Percentiles rank a stretch among this genome's conserved stretches.
These are phyloP conservation scores for Colletotrichum sp. DNA, from an alignment of 2,329 filamentous ascomycete genomes.

Conservation along the genomic window DNA sequence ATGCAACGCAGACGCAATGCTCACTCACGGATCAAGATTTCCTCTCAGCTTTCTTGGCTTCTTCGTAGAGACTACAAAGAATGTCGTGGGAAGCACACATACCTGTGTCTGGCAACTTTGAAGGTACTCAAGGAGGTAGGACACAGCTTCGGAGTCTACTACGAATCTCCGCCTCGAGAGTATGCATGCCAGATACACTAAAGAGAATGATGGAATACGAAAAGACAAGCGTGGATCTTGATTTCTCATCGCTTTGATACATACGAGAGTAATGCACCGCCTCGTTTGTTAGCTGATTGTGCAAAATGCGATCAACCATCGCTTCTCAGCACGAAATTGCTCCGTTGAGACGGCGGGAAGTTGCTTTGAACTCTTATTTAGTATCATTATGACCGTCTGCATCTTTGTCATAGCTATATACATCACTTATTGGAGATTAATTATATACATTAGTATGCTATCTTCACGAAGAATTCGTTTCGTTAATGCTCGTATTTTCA, in stretches of 20 bases:
- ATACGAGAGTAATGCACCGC: not conserved
- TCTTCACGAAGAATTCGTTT: not conserved
- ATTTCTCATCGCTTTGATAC: not conserved
- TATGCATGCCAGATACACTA: not conserved
- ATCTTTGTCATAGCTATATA: not conserved
- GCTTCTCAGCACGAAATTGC: not conserved
- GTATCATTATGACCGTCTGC: not conserved
- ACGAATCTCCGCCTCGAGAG: not conserved
- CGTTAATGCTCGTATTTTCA: not conserved
- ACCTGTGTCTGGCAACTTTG: not conserved
- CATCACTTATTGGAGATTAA: not conserved
- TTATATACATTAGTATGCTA: accelerated
- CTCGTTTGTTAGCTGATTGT: not conserved
- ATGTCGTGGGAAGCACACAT: not conserved
- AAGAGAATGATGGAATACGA: not conserved
- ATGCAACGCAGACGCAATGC: not conserved
- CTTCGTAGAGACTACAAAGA: not conserved
- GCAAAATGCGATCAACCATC: not conserved
- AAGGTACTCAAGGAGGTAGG: not conserved
- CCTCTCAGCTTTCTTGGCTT: not conserved
- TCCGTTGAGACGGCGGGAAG: not conserved
- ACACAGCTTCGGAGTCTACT: not conserved
- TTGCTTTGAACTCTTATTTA: not conserved
- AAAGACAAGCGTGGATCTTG: not conserved
- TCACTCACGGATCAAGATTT: not conserved